Evolutionary conservation across 805 yeast genomes (phyloP).

Genomic region (Kuraishia molischiana): DNA sequence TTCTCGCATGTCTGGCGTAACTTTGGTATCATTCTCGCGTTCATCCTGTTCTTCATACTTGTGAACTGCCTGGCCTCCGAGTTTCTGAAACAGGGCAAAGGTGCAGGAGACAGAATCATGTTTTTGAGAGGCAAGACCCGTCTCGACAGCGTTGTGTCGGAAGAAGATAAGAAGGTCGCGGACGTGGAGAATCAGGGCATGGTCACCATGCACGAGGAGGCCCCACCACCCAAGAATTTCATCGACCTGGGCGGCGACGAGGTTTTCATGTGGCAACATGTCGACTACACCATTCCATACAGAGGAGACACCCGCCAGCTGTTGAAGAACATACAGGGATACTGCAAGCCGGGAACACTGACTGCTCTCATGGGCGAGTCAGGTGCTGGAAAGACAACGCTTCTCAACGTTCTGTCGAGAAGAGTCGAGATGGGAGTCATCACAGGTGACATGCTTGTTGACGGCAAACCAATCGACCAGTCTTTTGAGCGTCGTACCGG

Average conservation of each 20-base stretch:
- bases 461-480: constrained; percentile 35
- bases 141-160: constrained; percentile 16
- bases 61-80: constrained; percentile 18
- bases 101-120: constrained; percentile 22
- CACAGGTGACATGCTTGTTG: constrained; percentile 47
- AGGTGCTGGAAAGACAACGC: constrained; percentile 57
- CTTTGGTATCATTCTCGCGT: constrained; percentile 42
- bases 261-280: constrained; percentile 53
- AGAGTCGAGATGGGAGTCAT: constrained; percentile 42
- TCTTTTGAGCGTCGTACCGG: constrained; percentile 47
- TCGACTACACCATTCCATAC: constrained; percentile 45
- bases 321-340: constrained; percentile 34
- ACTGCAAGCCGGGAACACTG: constrained; percentile 41
- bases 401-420: constrained; percentile 41
- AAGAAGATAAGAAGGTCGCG: constrained; percentile 18
- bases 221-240: constrained; percentile 8
- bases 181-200: constrained; percentile 1
- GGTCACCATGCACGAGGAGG: constrained; percentile 5
- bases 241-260: constrained; percentile 20
- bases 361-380: constrained; percentile 60
- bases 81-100: constrained; percentile 11
- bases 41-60: constrained; percentile 27
- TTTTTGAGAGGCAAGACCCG: constrained; percentile 30
- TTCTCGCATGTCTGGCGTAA: constrained; percentile 72
- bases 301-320: constrained; percentile 28